Percentiles rank a stretch among this genome's conserved stretches.
phyloP scores from a whole-genome alignment of 768 basidiomycete genomes.

The Glaciozyma antarctica region DNA sequence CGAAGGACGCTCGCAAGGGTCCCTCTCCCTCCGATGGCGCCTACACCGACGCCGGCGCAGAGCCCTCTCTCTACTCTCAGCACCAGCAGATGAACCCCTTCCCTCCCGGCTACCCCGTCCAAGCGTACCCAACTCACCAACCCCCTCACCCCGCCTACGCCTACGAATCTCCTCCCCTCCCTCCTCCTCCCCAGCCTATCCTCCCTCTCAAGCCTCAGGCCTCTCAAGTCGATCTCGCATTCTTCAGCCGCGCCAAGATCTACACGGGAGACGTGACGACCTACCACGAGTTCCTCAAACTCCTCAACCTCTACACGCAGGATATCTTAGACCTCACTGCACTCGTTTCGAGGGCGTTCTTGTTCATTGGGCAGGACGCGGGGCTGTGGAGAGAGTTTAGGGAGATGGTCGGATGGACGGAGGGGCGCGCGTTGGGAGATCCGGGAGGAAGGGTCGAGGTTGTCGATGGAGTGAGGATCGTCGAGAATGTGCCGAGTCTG shows the following conservation, averaged over 20 bases:
- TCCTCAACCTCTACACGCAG: slow-evolving; percentile 77
- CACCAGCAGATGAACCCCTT: neutral
- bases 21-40: neutral
- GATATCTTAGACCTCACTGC: slow-evolving; percentile 79
- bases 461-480: slow-evolving; percentile 49
- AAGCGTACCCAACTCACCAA: neutral
- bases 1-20: neutral
- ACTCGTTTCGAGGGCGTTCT: slow-evolving; percentile 66
- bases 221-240: slow-evolving; percentile 59
- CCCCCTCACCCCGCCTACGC: slow-evolving; percentile 8
- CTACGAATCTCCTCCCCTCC: slow-evolving; percentile 31
- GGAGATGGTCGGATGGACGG: slow-evolving; percentile 67
- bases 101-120: slow-evolving; percentile 3
- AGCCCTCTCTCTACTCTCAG: neutral
- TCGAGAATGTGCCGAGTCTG: slow-evolving; percentile 60
- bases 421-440: slow-evolving; percentile 44
- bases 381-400: slow-evolving; percentile 65
- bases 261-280: slow-evolving; percentile 42
- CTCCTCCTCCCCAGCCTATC: slow-evolving; percentile 22
- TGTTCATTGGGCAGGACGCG: slow-evolving; percentile 63
- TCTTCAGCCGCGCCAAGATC: slow-evolving; percentile 74
- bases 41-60: neutral
- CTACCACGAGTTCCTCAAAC: slow-evolving; percentile 77
- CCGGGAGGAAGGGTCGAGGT: slow-evolving; percentile 54
- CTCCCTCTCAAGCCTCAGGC: slow-evolving; percentile 27